These are phyloP conservation scores for Acrocalymma vagum DNA, from an alignment of 2,329 filamentous ascomycete species.

Conservation along the genomic window DNA sequence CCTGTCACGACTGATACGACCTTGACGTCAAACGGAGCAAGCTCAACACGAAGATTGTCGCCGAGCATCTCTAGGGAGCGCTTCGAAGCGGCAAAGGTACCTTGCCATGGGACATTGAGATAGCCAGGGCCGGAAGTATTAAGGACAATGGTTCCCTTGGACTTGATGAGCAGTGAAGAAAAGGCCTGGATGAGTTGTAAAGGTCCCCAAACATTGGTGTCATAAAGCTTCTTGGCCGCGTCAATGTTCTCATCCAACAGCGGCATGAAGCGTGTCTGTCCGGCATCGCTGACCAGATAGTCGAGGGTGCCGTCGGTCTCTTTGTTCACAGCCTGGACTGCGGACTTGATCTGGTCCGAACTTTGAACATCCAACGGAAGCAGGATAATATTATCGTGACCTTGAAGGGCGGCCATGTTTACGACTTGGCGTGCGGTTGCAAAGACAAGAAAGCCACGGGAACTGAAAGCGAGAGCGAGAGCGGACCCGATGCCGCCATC, in stretches of 20 bases:
- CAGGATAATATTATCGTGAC: slow-evolving; percentile 27
- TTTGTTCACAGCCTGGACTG: slow-evolving; percentile 4
- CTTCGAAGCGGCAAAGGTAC: slow-evolving; percentile 44
- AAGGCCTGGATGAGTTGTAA: slow-evolving; percentile 50
- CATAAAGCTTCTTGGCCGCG: slow-evolving; percentile 8
- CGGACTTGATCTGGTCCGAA: slow-evolving; percentile 9
- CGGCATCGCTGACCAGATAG: slow-evolving; percentile 54
- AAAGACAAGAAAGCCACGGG: slow-evolving; percentile 48
- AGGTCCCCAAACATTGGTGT: slow-evolving; percentile 51
- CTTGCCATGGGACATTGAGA: slow-evolving; percentile 3
- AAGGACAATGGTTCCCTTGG: slow-evolving; percentile 21
- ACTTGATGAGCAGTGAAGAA: slow-evolving; percentile 22
- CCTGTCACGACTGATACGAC: slow-evolving; percentile 22
- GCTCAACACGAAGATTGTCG: slow-evolving; percentile 24
- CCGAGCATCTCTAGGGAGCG: slow-evolving; percentile 39
- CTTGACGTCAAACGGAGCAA: slow-evolving; percentile 22
- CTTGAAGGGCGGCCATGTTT: slow-evolving; percentile 4
- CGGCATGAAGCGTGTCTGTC: slow-evolving; percentile 40
- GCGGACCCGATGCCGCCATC: slow-evolving; percentile 53
- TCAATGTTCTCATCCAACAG: slow-evolving; percentile 26
- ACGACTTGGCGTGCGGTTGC: slow-evolving; percentile 49
- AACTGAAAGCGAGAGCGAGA: slow-evolving; percentile 48
- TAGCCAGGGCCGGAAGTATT: slow-evolving; percentile 1
- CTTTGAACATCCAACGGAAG: slow-evolving; percentile 18
- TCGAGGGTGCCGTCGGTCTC: slow-evolving; percentile 12